Evolutionary conservation across 73 alveolate species (phyloP).

Genomic region (Tetrahymena borealis): DNA sequence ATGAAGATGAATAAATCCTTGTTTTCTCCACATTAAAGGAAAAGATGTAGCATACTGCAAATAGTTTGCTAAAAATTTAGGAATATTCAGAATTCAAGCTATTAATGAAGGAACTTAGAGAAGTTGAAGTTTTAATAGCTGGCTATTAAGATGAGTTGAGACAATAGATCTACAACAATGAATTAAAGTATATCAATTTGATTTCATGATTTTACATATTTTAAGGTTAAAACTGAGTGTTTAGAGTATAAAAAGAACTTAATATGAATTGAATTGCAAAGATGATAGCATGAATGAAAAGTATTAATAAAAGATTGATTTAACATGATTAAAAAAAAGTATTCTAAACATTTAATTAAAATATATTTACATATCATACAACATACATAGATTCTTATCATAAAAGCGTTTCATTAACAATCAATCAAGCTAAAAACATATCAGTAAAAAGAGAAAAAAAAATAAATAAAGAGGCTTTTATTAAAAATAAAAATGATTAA

Average conservation of each 20-base stretch:
- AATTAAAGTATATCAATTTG: slow-evolving; percentile 69
- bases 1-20: slow-evolving; percentile 41
- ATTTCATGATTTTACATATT: too few relatives aligned
- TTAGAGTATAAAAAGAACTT: too few relatives aligned
- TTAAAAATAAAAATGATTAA: background rate
- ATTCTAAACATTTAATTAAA: background rate
- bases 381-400: background rate
- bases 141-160: slow-evolving; percentile 77
- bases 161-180: slow-evolving; percentile 68
- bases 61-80: slow-evolving; percentile 27
- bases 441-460: background rate
- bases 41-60: slow-evolving; percentile 30
- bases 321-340: too few relatives aligned
- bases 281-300: too few relatives aligned
- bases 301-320: too few relatives aligned
- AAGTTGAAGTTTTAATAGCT: slow-evolving; percentile 69
- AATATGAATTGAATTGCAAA: too few relatives aligned
- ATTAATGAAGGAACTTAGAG: slow-evolving; percentile 71
- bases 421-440: background rate
- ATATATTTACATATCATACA: background rate
- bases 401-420: background rate
- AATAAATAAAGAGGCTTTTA: background rate
- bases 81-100: slow-evolving; percentile 33
- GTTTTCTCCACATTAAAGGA: slow-evolving; percentile 33
- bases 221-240: too few relatives aligned